Evolutionary conservation across 345 rosid species (phyloP).

Genomic region (Lumnitzera racemosa): DNA sequence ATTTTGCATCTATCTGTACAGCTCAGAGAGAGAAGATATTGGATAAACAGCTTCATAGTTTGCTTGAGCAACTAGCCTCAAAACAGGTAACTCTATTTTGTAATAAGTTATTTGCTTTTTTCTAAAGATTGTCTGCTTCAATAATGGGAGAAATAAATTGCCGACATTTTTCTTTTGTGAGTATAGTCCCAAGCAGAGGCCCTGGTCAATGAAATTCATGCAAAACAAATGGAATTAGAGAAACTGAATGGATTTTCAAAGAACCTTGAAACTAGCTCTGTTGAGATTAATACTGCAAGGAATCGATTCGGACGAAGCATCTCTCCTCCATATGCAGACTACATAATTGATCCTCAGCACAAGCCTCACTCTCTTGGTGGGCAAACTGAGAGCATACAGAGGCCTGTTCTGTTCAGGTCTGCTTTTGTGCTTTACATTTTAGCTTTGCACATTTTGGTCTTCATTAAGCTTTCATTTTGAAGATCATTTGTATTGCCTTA

Average conservation of each 20-base stretch:
- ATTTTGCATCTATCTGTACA: constrained; percentile 18
- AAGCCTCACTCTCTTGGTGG: constrained; percentile 52
- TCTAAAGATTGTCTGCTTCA: no score
- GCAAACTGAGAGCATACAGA: constrained; percentile 52
- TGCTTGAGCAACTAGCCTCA: constrained; percentile 81
- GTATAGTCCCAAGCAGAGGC: constrained; percentile 84
- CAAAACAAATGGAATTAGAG: constrained; percentile 69
- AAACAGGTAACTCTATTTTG: constrained; percentile 52
- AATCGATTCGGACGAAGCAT: constrained; percentile 63
- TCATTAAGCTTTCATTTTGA: constrained; percentile 88
- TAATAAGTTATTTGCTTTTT: background rate
- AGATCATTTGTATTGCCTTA: constrained; percentile 4
- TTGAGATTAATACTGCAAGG: constrained; percentile 53
- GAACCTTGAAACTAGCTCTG: constrained; percentile 41
- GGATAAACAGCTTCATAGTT: constrained; percentile 85
- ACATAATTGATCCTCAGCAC: constrained; percentile 29
- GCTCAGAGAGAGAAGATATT: constrained; percentile 89
- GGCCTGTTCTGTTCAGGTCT: constrained; percentile 71
- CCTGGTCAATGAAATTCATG: constrained; percentile 62
- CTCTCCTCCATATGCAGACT: constrained; percentile 44
- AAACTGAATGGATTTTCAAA: constrained; percentile 58
- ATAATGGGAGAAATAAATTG: no score
- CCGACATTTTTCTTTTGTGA: constrained; percentile 4
- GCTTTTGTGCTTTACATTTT: constrained; percentile 82
- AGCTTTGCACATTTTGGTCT: constrained; percentile 65